Percentiles rank a stretch among this genome's conserved stretches.
Conservation (phyloP, 2,329 filamentous ascomycete species). For the Epichloe sibirici region DNA sequence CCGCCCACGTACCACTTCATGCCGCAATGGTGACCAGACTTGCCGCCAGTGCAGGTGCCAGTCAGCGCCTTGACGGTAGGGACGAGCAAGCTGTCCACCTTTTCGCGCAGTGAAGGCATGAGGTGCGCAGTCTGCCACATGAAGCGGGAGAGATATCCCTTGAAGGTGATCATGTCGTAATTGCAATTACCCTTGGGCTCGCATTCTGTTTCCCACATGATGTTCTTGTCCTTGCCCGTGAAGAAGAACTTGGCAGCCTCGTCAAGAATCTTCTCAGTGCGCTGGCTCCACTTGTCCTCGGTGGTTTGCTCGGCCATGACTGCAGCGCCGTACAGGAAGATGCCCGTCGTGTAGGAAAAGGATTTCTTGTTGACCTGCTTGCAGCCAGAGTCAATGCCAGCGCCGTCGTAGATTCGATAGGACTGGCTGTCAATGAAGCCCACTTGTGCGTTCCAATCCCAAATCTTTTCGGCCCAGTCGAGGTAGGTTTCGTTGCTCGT, state of each 20-base stretch:
- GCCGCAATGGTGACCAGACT: constrained; percentile 42
- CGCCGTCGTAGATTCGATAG: constrained; percentile 51
- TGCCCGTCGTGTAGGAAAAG: constrained; percentile 55
- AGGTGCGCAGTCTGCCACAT: constrained; percentile 46
- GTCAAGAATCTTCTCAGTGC: constrained; percentile 38
- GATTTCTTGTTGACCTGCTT: constrained; percentile 37
- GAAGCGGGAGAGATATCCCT: constrained; percentile 54
- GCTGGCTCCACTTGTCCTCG: constrained; percentile 39
- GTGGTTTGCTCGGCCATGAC: constrained; percentile 50
- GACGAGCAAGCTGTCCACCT: constrained; percentile 35
- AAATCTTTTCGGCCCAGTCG: constrained; percentile 56
- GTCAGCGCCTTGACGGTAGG: constrained; percentile 44
- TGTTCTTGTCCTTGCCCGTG: constrained; percentile 38
- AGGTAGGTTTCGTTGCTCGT: constrained; percentile 54
- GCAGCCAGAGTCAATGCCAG: constrained; percentile 43
- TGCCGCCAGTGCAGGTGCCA: constrained; percentile 43
- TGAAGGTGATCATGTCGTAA: constrained; percentile 55
- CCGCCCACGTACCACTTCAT: constrained; percentile 48
- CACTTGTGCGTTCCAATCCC: constrained; percentile 48
- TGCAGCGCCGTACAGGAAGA: constrained; percentile 53
- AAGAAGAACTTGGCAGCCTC: constrained; percentile 43
- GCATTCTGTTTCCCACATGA: constrained; percentile 58
- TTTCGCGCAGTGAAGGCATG: constrained; percentile 38
- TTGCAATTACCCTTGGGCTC: constrained; percentile 45
- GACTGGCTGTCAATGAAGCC: constrained; percentile 41